These are phyloP conservation scores for Colletotrichum tofieldiae DNA, from an alignment of 2,329 filamentous ascomycete species.

Conservation along the genomic window DNA sequence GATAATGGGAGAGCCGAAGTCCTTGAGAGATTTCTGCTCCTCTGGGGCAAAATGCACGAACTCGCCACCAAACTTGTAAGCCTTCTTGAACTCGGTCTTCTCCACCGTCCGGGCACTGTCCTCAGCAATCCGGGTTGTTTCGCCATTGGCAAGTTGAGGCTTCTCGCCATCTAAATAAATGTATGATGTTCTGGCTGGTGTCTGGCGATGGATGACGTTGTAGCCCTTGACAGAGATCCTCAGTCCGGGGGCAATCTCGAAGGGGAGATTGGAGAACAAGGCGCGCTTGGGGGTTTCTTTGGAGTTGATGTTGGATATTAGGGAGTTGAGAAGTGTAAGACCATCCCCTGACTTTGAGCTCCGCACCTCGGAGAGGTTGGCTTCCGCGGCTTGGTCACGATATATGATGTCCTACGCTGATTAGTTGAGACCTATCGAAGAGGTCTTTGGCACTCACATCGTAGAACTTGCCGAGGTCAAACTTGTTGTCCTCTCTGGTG, in stretches of 20 bases:
- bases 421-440: not conserved
- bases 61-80: conserved; percentile 96
- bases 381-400: conserved; percentile 80
- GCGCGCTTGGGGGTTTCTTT: conserved; percentile 89
- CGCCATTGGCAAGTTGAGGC: conserved; percentile 82
- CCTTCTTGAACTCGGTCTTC: conserved; percentile 87
- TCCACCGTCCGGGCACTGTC: conserved; percentile 84
- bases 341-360: conserved; percentile 81
- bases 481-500: conserved; percentile 77
- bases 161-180: conserved; percentile 91
- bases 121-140: conserved; percentile 82
- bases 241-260: conserved; percentile 89
- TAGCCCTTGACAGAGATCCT: conserved; percentile 95
- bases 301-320: conserved; percentile 91
- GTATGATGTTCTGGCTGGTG: conserved; percentile 85
- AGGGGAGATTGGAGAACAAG: conserved; percentile 87
- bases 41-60: conserved; percentile 89
- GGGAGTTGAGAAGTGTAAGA: conserved; percentile 82
- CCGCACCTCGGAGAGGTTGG: conserved; percentile 67
- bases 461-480: conserved; percentile 91
- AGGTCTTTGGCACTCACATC: conserved; percentile 73
- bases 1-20: conserved; percentile 87
- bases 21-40: conserved; percentile 82
- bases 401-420: conserved; percentile 86
- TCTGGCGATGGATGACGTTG: conserved; percentile 88